Evolutionary conservation across 1,284 basidiomycete species (phyloP).

Genomic region (Sporisorium reilianum): DNA sequence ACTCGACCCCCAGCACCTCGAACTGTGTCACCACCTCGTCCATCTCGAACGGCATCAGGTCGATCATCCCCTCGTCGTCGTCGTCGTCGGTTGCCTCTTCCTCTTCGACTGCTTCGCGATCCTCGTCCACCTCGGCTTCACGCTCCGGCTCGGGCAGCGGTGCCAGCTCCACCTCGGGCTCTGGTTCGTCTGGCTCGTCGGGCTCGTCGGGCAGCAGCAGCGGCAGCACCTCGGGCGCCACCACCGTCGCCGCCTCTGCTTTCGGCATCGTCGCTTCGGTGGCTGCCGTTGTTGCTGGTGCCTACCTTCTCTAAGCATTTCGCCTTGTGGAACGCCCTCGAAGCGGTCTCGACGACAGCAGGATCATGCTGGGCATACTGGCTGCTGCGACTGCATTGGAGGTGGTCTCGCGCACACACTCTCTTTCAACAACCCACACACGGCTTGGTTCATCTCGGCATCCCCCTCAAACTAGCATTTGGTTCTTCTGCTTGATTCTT

Average conservation of each 20-base stretch:
- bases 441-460: background rate
- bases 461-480: background rate
- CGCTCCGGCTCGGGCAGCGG: conserved; percentile 14
- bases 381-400: background rate
- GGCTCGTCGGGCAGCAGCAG: conserved; percentile 10
- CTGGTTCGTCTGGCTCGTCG: conserved; percentile 14
- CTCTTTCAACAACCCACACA: background rate
- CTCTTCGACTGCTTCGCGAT: conserved; percentile 9
- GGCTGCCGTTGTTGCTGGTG: conserved; percentile 44
- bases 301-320: conserved; percentile 50
- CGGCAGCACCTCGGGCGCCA: conserved; percentile 8
- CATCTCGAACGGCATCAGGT: conserved; percentile 64
- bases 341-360: background rate
- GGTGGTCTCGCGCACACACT: background rate
- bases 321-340: background rate
- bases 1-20: conserved; percentile 64
- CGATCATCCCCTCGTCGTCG: conserved; percentile 33
- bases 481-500: background rate
- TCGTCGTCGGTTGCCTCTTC: conserved; percentile 9
- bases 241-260: conserved; percentile 30
- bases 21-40: conserved; percentile 56
- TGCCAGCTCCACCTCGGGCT: conserved; percentile 11
- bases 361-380: background rate
- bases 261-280: conserved; percentile 40
- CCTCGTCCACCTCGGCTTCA: conserved; percentile 11